Percentiles rank a stretch among this genome's conserved stretches.
phyloP scores from a whole-genome alignment of 768 basidiomycete genomes.

The Macrolepiota dolichaula region DNA sequence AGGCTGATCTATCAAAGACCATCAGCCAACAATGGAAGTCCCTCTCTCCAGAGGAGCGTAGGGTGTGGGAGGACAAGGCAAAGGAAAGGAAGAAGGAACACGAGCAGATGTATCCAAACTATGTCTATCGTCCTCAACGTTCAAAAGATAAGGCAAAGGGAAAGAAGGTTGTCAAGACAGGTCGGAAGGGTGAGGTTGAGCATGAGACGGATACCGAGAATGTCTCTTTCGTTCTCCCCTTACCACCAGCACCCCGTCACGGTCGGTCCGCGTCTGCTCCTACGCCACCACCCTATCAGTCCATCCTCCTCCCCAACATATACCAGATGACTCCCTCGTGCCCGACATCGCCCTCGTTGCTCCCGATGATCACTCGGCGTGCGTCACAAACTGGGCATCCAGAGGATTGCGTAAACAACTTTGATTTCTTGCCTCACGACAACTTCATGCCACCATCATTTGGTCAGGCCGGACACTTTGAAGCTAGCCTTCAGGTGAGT shows the following conservation, averaged over 20 bases:
- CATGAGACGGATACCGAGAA: slow-evolving; percentile 30
- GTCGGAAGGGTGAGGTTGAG: slow-evolving; percentile 28
- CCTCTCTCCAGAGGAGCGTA: slow-evolving; percentile 59
- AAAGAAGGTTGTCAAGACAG: slow-evolving; percentile 32
- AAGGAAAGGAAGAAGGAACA: slow-evolving; percentile 82
- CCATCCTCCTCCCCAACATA: slow-evolving; percentile 67
- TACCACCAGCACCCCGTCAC: slow-evolving; percentile 21
- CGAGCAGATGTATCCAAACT: slow-evolving; percentile 69
- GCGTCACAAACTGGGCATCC: slow-evolving; percentile 49
- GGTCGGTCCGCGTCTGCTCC: slow-evolving; percentile 52
- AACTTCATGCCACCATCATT: slow-evolving; percentile 35
- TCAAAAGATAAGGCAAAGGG: slow-evolving; percentile 47
- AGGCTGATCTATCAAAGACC: slow-evolving; percentile 73
- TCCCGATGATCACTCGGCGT: slow-evolving; percentile 60
- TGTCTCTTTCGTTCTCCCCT: slow-evolving; percentile 39
- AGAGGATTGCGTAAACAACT: slow-evolving; percentile 39
- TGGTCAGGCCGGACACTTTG: slow-evolving; percentile 35
- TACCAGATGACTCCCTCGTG: slow-evolving; percentile 52
- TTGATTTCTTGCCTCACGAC: slow-evolving; percentile 53
- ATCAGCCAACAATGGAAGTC: slow-evolving; percentile 82
- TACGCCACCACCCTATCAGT: slow-evolving; percentile 64
- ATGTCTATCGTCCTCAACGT: slow-evolving; percentile 76
- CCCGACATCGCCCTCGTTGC: slow-evolving; percentile 57
- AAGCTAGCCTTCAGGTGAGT: slow-evolving; percentile 46
- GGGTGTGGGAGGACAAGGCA: slow-evolving; percentile 73